Conservation (phyloP, 768 basidiomycete genomes). For the Pleurotus platypus region DNA sequence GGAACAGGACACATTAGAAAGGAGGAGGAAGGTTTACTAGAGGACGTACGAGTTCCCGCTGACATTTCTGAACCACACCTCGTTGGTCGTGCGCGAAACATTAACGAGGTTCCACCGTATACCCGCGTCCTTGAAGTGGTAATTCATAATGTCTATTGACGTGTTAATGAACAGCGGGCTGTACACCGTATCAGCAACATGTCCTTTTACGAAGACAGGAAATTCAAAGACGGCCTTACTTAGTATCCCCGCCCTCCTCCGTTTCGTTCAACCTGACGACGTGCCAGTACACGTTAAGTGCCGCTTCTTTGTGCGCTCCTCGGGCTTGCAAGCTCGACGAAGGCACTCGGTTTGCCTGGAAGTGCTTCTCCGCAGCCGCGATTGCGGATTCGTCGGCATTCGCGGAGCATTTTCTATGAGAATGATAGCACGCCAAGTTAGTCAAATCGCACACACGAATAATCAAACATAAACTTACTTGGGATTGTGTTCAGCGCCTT, state of each 20-base stretch:
- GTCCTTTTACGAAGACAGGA: not conserved
- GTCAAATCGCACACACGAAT: no score
- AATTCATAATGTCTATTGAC: not conserved
- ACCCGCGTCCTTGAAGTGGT: not conserved
- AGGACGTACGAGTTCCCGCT: not conserved
- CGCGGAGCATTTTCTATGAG: not conserved
- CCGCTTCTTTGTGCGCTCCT: not conserved
- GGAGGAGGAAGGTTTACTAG: not conserved
- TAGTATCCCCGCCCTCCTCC: not conserved
- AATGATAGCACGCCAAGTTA: no score
- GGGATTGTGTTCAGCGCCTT: no score
- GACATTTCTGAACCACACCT: not conserved
- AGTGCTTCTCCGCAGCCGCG: not conserved
- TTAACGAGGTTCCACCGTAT: not conserved
- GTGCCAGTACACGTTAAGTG: not conserved
- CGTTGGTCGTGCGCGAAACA: not conserved
- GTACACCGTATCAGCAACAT: no score
- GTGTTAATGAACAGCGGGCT: not conserved
- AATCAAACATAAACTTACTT: no score
- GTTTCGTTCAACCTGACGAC: conserved; percentile 1
- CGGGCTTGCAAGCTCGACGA: not conserved
- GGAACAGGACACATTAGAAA: not conserved
- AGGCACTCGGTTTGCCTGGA: not conserved
- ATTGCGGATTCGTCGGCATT: not conserved
- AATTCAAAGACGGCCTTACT: not conserved